Percentiles rank a stretch among this genome's conserved stretches.
These are phyloP conservation scores for Boletus semigastroideus DNA, from an alignment of 1,284 basidiomycete genomes.

Conservation along the genomic window DNA sequence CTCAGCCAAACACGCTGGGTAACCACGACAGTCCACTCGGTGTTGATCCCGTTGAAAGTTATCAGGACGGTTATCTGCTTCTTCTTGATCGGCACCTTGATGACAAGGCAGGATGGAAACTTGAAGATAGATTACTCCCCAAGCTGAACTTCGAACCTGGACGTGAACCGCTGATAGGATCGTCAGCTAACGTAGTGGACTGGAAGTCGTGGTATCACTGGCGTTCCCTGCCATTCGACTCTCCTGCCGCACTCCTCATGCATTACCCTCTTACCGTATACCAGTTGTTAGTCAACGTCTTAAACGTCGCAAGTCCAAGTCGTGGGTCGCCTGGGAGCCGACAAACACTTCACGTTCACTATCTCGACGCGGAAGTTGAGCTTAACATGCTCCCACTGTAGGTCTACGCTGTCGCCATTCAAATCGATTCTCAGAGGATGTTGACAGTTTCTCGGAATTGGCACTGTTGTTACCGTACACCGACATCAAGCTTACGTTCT, in stretches of 20 bases:
- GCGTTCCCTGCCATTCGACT: conserved; percentile 39
- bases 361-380: conserved; percentile 41
- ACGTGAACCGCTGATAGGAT: conserved; percentile 21
- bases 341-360: conserved; percentile 34
- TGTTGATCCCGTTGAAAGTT: conserved; percentile 16
- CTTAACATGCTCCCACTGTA: conserved; percentile 45
- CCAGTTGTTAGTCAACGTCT: conserved; percentile 34
- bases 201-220: conserved; percentile 44
- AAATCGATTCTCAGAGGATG: not conserved
- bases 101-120: conserved; percentile 40
- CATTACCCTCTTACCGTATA: conserved; percentile 42
- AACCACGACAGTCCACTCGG: not conserved
- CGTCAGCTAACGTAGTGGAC: conserved; percentile 30
- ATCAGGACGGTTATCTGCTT: conserved; percentile 36
- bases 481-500: conserved; percentile 41
- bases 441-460: conserved; percentile 40
- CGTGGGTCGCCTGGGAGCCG: conserved; percentile 23
- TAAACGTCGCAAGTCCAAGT: conserved; percentile 33
- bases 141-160: conserved; percentile 30
- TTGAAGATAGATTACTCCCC: conserved; percentile 37
- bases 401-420: conserved; percentile 8
- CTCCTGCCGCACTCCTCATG: conserved; percentile 43
- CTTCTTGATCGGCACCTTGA: conserved; percentile 30
- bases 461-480: conserved; percentile 41
- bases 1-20: conserved; percentile 14